Evolutionary conservation across 139 green algal species (phyloP), one percentile per base, ranked within the genome.

Genomic region (Ettlia oleoabundans): DNA sequence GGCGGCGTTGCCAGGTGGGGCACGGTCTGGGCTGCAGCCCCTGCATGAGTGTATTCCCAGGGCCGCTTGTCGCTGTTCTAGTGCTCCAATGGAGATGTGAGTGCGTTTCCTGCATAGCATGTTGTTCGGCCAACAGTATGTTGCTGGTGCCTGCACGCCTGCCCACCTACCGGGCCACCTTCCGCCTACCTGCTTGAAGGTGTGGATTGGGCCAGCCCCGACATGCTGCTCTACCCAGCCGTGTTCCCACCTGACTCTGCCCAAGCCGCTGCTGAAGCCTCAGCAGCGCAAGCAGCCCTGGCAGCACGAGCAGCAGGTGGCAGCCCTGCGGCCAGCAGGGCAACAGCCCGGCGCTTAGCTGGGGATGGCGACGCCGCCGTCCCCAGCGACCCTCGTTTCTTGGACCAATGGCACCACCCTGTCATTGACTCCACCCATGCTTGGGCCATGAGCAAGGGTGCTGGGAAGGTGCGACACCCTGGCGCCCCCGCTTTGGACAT

Each of bases 191-290:
- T 2, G 2, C 37, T 24, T 52, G 66, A 37, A 73, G 66, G 19
- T 1, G 68, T 76, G 68, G 68, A 41, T 10, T 76, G 68, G 68
- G 68, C 68, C 26, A 38, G 37, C 41, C 68, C 68, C 1, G 68
- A 76, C 26, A 10, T 26, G 8, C 4, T 76, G 1, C 26, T 76
- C 1, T 41, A 62, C 68, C 42, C 42, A 6, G 22, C 5, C 13
- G 68, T 76, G 38, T 40, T 76, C 22, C 68, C 68, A 22, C 38
- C 1, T 22, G 38, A 52, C 33, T 33, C 28, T 5, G 26, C 62
- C 18, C 35, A 35, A 73, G 65, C 37, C 5, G 65, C 65, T 30
- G 65, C 37, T 10, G 65, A 2, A 7, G 64, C 64, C n/a, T 30
- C n/a, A 30, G 64, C 64, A 41, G 4, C 64, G 37, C 26, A 33